Base-by-base conservation (phyloP, 2,329 filamentous ascomycete species). In the Epichloe hybrida region DNA sequence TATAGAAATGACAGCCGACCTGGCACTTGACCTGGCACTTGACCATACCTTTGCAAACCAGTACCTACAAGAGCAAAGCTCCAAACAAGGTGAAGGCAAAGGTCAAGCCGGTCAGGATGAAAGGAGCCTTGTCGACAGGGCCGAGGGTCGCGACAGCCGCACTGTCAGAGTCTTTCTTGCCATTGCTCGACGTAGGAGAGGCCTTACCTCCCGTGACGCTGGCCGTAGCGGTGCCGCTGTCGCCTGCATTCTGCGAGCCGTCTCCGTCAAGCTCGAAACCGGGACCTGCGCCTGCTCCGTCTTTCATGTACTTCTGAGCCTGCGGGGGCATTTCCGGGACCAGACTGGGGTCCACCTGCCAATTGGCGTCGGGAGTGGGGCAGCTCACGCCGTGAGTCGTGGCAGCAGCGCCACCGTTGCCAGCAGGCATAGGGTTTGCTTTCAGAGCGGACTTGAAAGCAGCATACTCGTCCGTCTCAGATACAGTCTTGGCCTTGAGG, bases 391-490 rank as follows among this genome's bases (percentile, higher is more conserved):
- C 59, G 54, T 73, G 66, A 6, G 74, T 74, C 43, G 72, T 73
- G 12, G 68, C 67, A 27, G 70, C 64, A 56, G 71, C 72, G 52
- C 76, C 76, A 47, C 73, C 76, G 48, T 69, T 57, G 41, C 74
- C 77, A 20, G 69, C 71, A 15, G 78, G 77, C 5, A 70, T 66
- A 23, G 77, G 68, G 64, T 77, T 72, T 13, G 21, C 40, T 49
- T 70, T 66, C 48, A 80, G 64, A 48, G 75, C 75, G 11, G 61
- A 64, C 59, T 72, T 69, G 60, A 78, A 73, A 54, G 68, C 68
- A 45, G 69, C 65, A 68, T 83, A 95, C 62, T 91, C 86, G 40
- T 67, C 55, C 20, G 43, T 69, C 56, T 84, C 77, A 35, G 70
- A 71, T 52, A 86, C 76, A 4, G 66, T 69, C 64, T 67, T 61